Conservation (phyloP, 1,284 basidiomycete species). For the Volvariella volvacea region DNA sequence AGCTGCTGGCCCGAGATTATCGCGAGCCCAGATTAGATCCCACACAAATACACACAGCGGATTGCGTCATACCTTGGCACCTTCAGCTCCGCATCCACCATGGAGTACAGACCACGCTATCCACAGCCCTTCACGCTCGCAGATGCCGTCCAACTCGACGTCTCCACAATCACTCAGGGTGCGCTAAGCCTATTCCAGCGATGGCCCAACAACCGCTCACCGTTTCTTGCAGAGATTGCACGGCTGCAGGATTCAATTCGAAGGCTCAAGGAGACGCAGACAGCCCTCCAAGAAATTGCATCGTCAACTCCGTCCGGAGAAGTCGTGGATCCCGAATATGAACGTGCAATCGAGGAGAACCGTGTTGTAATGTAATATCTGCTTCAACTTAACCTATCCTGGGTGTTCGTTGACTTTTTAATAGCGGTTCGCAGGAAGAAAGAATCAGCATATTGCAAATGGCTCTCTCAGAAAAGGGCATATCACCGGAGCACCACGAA, state of each 20-base stretch:
- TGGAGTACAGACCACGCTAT: slow-evolving; percentile 65
- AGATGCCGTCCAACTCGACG: slow-evolving; percentile 62
- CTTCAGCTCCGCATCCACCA: slow-evolving; percentile 16
- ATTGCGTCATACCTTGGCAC: slow-evolving; percentile 7
- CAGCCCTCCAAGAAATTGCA: slow-evolving; percentile 44
- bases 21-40: neutral
- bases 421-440: slow-evolving; percentile 67
- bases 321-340: slow-evolving; percentile 32
- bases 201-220: neutral
- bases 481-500: slow-evolving; percentile 5
- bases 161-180: slow-evolving; percentile 64
- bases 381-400: slow-evolving; percentile 3
- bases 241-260: slow-evolving; percentile 68
- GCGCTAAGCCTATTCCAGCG: neutral
- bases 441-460: slow-evolving; percentile 58
- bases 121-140: slow-evolving; percentile 69
- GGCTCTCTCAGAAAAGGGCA: slow-evolving; percentile 57
- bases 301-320: slow-evolving; percentile 32
- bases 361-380: slow-evolving; percentile 35
- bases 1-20: too few relatives aligned
- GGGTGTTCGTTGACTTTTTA: neutral
- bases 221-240: slow-evolving; percentile 62
- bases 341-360: slow-evolving; percentile 38
- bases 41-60: slow-evolving; percentile 7
- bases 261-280: slow-evolving; percentile 60